Percentiles rank a stretch among this genome's conserved stretches.
These are phyloP conservation scores for Coniochaeta ligniaria DNA, from an alignment of 2,329 filamentous ascomycete genomes.

Conservation along the genomic window DNA sequence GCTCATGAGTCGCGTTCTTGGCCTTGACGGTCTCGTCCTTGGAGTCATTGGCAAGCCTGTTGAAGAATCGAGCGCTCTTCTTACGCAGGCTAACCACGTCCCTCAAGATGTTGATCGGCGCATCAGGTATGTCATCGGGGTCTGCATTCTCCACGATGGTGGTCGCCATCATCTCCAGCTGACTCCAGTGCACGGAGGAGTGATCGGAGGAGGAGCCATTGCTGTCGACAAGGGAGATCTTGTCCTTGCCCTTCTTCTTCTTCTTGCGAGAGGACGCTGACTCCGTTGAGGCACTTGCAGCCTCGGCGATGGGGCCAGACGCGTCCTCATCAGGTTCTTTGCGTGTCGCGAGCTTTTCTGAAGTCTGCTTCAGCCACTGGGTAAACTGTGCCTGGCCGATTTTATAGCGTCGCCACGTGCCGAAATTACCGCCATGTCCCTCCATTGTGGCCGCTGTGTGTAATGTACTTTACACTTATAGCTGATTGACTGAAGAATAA, in stretches of 20 bases:
- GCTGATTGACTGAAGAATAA: too few species aligned
- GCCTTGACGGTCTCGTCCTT: constrained; percentile 12
- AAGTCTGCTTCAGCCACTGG: not conserved
- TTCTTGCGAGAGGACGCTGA: not conserved
- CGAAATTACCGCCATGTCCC: not conserved
- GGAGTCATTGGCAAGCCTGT: constrained; percentile 7
- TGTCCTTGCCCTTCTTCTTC: not conserved
- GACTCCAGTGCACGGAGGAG: constrained; percentile 9
- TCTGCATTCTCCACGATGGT: constrained; percentile 12
- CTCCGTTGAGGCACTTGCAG: not conserved
- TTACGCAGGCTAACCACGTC: constrained; percentile 20
- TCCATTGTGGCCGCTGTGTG: not conserved
- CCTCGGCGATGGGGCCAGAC: not conserved
- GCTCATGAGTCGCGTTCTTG: constrained; percentile 15
- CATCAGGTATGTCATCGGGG: constrained; percentile 16
- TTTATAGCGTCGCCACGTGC: not conserved
- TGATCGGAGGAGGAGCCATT: not conserved
- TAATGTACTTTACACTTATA: not conserved
- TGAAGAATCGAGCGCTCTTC: constrained; percentile 18
- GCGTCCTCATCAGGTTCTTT: not conserved
- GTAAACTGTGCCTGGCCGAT: not conserved
- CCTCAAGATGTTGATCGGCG: constrained; percentile 16
- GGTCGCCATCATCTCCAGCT: constrained; percentile 14
- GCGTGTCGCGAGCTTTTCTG: not conserved
- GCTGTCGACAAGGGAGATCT: not conserved